Conservation (phyloP, 306 rosid species). For the Cicer pinnatifidum region DNA sequence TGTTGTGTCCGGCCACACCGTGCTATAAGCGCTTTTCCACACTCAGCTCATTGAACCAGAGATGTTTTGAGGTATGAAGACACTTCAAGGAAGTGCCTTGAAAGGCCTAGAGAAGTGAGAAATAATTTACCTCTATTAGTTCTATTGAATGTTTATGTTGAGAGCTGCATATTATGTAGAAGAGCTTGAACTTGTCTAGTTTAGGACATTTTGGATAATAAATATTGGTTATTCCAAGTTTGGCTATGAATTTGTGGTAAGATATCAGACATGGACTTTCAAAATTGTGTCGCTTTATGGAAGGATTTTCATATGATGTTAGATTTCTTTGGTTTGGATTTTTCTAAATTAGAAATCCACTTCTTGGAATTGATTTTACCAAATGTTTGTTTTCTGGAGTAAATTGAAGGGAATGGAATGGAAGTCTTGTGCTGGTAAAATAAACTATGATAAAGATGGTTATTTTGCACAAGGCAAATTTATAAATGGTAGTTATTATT, state of each 20-base stretch:
- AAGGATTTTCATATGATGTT: background rate
- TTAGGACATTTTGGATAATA: slow-evolving; percentile 37
- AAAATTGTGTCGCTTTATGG: slow-evolving; percentile 3
- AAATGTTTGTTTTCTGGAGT: background rate
- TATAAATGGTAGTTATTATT: background rate
- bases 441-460: background rate
- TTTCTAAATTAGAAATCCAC: background rate
- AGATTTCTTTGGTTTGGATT: background rate
- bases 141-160: slow-evolving; percentile 43
- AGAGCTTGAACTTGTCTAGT: slow-evolving; percentile 23
- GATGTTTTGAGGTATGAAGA: background rate
- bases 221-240: slow-evolving; percentile 9
- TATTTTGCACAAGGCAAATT: background rate
- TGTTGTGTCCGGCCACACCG: slow-evolving; percentile 78
- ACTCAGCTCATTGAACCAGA: slow-evolving; percentile 64
- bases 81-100: slow-evolving; percentile 32
- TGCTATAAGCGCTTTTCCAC: slow-evolving; percentile 37
- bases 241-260: slow-evolving; percentile 18
- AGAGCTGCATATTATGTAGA: slow-evolving; percentile 35
- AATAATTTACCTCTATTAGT: slow-evolving; percentile 32
- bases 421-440: background rate
- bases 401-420: background rate
- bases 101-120: slow-evolving; percentile 19
- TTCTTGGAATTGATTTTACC: background rate
- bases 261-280: background rate